phyloP scores from a whole-genome alignment of 352 stramenopile genomes.

The Saprolegnia parasitica region DNA sequence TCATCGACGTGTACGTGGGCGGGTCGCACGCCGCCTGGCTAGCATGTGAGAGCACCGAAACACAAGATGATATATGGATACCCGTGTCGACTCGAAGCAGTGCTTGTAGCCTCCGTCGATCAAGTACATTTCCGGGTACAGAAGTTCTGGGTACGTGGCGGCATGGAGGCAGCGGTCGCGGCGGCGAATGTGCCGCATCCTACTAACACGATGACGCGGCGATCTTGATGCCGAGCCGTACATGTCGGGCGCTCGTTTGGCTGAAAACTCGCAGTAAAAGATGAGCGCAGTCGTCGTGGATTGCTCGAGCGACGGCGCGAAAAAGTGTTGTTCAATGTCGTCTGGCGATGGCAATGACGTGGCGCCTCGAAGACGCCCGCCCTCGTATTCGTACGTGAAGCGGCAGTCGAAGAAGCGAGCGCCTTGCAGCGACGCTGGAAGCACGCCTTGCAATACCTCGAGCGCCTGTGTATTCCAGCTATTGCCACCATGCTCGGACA shows the following conservation, averaged over 20 bases:
- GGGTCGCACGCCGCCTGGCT: constrained; percentile 37
- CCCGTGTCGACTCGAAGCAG: constrained; percentile 49
- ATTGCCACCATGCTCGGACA: not conserved
- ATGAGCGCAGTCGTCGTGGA: constrained; percentile 43
- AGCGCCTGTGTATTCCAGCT: constrained; percentile 25
- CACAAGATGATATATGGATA: constrained; percentile 3
- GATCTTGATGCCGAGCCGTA: too few relatives aligned
- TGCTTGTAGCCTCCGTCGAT: constrained; percentile 71
- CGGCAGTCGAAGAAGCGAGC: constrained; percentile 54
- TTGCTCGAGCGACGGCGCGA: constrained; percentile 32
- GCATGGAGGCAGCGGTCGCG: constrained; percentile 56
- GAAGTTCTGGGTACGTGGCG: constrained; percentile 52
- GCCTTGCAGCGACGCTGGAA: constrained; percentile 32
- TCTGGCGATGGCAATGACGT: constrained; percentile 42
- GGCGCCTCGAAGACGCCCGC: constrained; percentile 41
- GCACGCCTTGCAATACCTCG: constrained; percentile 38
- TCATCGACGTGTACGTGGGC: constrained; percentile 46
- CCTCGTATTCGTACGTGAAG: constrained; percentile 50
- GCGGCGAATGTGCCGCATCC: constrained; percentile 54
- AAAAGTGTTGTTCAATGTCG: constrained; percentile 42
- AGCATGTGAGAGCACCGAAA: not conserved
- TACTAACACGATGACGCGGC: constrained; percentile 12
- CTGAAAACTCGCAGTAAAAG: constrained; percentile 69
- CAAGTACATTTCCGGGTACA: constrained; percentile 64
- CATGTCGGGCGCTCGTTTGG: constrained; percentile 66